Evolutionary conservation across 345 rosid species (phyloP).

Genomic region (Psidium friedrichsthalianum): DNA sequence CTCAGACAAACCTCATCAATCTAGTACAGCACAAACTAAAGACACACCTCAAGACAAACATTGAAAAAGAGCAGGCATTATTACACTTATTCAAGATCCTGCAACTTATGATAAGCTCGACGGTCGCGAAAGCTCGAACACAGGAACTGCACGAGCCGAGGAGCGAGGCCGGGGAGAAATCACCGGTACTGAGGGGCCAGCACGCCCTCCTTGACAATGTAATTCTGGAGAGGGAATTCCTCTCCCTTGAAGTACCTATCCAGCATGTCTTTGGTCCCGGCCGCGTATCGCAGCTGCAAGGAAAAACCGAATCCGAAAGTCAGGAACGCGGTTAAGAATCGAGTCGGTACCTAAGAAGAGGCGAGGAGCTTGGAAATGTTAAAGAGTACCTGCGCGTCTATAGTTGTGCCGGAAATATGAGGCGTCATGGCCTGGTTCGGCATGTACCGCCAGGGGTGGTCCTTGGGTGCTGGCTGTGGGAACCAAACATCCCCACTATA

Average conservation of each 20-base stretch:
- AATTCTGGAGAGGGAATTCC: conserved; percentile 62
- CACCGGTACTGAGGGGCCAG: conserved; percentile 72
- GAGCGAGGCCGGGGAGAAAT: background rate
- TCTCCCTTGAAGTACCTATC: conserved; percentile 82
- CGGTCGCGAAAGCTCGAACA: fast-evolving
- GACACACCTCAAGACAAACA: background rate
- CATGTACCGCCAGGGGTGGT: conserved; percentile 98
- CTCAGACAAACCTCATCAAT: background rate
- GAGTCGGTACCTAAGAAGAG: fast-evolving
- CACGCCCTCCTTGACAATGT: conserved; percentile 74
- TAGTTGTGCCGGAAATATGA: conserved; percentile 91
- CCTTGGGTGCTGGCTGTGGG: conserved; percentile 92
- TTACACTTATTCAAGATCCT: background rate
- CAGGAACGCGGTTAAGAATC: background rate
- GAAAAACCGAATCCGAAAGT: background rate
- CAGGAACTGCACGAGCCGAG: background rate
- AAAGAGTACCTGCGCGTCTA: conserved; percentile 63
- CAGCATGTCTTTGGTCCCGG: conserved; percentile 85
- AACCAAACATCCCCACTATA: conserved; percentile 94
- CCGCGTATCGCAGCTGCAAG: conserved; percentile 72
- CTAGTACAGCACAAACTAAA: background rate
- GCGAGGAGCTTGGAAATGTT: background rate
- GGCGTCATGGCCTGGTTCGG: conserved; percentile 98
- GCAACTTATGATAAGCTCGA: background rate
- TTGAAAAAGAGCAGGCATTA: background rate